phyloP scores from a whole-genome alignment of 495 filamentous ascomycete species.

The Lichina pygmaea region DNA sequence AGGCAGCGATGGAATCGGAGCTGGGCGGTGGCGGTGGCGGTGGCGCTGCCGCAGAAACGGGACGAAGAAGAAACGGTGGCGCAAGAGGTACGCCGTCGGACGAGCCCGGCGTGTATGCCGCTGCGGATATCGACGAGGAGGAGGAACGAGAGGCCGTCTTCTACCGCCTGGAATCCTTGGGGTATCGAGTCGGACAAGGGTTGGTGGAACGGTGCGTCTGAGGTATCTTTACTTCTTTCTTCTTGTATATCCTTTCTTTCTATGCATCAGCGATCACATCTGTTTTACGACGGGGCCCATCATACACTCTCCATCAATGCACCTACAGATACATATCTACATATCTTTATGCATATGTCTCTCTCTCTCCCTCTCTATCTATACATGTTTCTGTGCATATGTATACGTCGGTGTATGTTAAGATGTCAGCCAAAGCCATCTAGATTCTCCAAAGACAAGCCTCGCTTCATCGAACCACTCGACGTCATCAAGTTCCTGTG shows the following conservation, averaged over 20 bases:
- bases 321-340: too few relatives aligned
- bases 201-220: constrained; percentile 58
- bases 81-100: constrained; percentile 6
- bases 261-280: not conserved
- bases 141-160: constrained; percentile 60
- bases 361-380: not conserved
- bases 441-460: constrained; percentile 69
- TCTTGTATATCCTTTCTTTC: not conserved
- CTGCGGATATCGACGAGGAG: constrained; percentile 35
- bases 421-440: not conserved
- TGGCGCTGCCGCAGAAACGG: too few relatives aligned
- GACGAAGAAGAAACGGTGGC: constrained; percentile 1
- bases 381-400: not conserved
- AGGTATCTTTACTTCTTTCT: not conserved
- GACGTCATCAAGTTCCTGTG: constrained; percentile 78
- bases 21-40: too few relatives aligned
- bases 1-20: too few relatives aligned
- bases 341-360: not conserved
- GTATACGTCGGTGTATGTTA: not conserved
- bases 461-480: constrained; percentile 16
- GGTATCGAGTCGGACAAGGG: constrained; percentile 81
- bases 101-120: constrained; percentile 1
- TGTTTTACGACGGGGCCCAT: too few relatives aligned
- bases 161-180: constrained; percentile 56
- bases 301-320: too few relatives aligned